phyloP scores from a whole-genome alignment of 176 grass and related monocot species.

The Oryza glaberrima region DNA sequence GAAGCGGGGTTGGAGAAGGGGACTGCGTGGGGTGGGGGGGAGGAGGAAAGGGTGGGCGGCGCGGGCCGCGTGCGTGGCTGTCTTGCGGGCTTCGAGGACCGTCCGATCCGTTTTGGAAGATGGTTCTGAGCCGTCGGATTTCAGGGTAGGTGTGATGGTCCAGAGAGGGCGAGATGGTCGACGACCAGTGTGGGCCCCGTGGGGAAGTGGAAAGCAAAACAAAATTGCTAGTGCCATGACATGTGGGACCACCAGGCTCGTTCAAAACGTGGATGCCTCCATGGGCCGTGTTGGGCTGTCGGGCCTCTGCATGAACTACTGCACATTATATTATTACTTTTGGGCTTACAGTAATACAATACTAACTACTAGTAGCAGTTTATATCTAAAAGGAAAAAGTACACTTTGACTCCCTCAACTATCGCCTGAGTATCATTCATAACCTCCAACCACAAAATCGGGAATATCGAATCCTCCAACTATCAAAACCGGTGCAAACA shows the following conservation, averaged over 20 bases:
- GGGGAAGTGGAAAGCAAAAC: neutral
- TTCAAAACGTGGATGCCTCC: neutral
- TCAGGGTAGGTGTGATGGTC: neutral
- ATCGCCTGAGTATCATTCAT: no score
- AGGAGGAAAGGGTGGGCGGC: neutral
- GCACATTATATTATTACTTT: neutral
- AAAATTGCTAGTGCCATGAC: neutral
- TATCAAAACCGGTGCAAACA: no score
- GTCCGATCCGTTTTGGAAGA: neutral
- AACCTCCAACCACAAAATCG: no score
- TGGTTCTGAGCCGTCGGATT: conserved; percentile 25
- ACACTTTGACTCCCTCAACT: no score
- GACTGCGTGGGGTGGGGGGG: no score
- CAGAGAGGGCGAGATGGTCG: neutral
- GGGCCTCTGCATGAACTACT: neutral
- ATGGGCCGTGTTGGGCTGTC: neutral
- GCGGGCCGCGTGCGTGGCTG: neutral
- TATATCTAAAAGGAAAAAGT: no score
- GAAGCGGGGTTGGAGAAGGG: conserved; percentile 34
- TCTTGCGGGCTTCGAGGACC: neutral
- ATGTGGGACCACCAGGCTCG: neutral
- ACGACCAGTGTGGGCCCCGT: neutral
- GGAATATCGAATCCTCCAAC: no score
- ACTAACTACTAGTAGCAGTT: no score
- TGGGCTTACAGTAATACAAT: neutral